Evolutionary conservation across 2,329 filamentous ascomycete species (phyloP).

Genomic region (Xylariaceae sp.): DNA sequence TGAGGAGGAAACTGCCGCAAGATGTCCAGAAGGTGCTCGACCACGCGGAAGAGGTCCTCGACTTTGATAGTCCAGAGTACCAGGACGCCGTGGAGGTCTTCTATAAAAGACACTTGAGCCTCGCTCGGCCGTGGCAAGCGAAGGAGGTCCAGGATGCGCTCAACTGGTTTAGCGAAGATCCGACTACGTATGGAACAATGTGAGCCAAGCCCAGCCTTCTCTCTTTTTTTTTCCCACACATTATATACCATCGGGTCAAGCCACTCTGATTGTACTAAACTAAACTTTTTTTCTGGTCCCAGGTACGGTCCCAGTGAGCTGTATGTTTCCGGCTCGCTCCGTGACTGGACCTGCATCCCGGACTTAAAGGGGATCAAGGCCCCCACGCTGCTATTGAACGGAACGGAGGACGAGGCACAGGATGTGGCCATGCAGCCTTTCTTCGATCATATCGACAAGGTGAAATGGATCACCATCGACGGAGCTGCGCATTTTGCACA

Average conservation of each 20-base stretch:
- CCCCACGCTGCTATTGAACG: slow-evolving; percentile 33
- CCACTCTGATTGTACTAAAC: too few species aligned
- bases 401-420: slow-evolving; percentile 31
- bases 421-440: slow-evolving; percentile 32
- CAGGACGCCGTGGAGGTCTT: slow-evolving; percentile 29
- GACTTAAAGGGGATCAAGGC: slow-evolving; percentile 26
- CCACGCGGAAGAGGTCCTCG: slow-evolving; percentile 19
- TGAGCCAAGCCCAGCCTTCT: too few species aligned
- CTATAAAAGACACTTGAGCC: slow-evolving; percentile 29
- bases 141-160: slow-evolving; percentile 29
- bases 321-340: slow-evolving; percentile 19
- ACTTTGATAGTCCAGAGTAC: slow-evolving; percentile 29
- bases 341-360: slow-evolving; percentile 26
- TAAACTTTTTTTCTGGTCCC: too few species aligned
- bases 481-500: slow-evolving; percentile 32
- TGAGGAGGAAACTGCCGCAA: slow-evolving; percentile 12
- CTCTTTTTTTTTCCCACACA: too few species aligned
- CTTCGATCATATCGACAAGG: slow-evolving; percentile 32
- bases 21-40: slow-evolving; percentile 10
- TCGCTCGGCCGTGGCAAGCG: slow-evolving; percentile 27
- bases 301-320: slow-evolving; percentile 22
- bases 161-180: slow-evolving; percentile 29
- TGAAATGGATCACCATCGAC: slow-evolving; percentile 33
- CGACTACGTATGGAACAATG: slow-evolving; percentile 31
- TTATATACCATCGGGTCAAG: too few species aligned